phyloP scores from a whole-genome alignment of 352 stramenopile genomes.

The Globisporangium ultimum region DNA sequence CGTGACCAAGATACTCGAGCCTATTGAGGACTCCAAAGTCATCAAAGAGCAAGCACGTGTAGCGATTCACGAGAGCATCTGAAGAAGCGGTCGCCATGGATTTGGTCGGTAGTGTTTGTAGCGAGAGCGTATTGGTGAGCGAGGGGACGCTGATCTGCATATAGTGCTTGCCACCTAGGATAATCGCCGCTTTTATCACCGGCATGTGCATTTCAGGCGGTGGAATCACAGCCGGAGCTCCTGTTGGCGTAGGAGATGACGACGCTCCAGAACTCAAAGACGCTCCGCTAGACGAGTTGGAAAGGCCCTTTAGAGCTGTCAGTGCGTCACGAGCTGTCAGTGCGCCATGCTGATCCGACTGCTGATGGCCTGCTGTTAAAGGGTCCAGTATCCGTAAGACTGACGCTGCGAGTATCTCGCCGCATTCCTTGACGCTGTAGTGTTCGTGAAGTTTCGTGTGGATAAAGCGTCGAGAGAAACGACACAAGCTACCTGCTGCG shows the following conservation, averaged over 20 bases:
- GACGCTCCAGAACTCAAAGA: not conserved
- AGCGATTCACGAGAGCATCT: slow-evolving; percentile 21
- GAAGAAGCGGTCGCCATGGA: slow-evolving; percentile 20
- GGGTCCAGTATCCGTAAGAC: slow-evolving; percentile 72
- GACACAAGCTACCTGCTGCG: slow-evolving; percentile 59
- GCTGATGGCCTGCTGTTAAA: slow-evolving; percentile 8
- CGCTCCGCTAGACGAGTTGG: slow-evolving; percentile 5
- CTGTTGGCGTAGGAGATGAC: not conserved
- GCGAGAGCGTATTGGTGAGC: slow-evolving; percentile 60
- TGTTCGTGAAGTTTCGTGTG: slow-evolving; percentile 68
- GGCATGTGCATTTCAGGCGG: slow-evolving; percentile 73
- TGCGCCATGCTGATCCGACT: not conserved
- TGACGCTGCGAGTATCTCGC: slow-evolving; percentile 58
- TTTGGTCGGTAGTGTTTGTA: slow-evolving; percentile 59
- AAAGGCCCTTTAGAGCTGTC: slow-evolving; percentile 8
- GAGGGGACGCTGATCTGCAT: slow-evolving; percentile 71
- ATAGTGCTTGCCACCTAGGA: slow-evolving; percentile 57
- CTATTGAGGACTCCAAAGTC: slow-evolving; percentile 70
- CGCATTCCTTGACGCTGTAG: slow-evolving; percentile 77
- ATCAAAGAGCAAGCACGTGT: slow-evolving; percentile 72
- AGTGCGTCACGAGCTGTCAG: not conserved
- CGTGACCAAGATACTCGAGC: slow-evolving; percentile 65
- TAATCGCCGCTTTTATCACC: slow-evolving; percentile 37
- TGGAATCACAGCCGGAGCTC: slow-evolving; percentile 30
- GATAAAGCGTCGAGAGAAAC: slow-evolving; percentile 84